phyloP scores from a whole-genome alignment of 257 asterid species.

The Ilex aquifolium region DNA sequence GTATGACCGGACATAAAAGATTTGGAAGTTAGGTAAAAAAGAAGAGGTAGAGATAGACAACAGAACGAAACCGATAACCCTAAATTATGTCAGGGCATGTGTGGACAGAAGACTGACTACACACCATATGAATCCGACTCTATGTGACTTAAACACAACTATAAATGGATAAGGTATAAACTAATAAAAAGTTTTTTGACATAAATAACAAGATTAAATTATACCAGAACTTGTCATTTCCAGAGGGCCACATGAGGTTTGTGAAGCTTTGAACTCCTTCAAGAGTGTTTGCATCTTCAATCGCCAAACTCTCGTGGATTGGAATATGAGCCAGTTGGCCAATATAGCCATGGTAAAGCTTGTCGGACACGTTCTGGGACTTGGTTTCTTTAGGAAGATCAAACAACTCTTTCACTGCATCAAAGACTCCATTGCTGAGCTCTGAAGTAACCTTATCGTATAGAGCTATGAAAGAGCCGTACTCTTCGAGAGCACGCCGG shows the following conservation, averaged over 20 bases:
- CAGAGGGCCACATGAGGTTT: neutral
- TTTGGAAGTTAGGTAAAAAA: too few relatives aligned
- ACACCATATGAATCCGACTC: too few relatives aligned
- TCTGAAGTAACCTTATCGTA: neutral
- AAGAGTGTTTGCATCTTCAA: neutral
- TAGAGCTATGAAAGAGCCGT: neutral
- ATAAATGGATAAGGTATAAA: too few relatives aligned
- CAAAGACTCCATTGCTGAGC: neutral
- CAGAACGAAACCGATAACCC: too few relatives aligned
- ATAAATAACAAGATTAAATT: too few relatives aligned
- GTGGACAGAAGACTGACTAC: too few relatives aligned
- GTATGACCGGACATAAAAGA: too few relatives aligned
- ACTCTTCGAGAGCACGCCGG: neutral
- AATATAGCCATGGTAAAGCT: neutral
- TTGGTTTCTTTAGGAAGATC: neutral
- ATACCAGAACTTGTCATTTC: conserved; percentile 4
- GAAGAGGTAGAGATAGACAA: too few relatives aligned
- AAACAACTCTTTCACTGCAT: neutral
- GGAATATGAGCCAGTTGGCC: neutral
- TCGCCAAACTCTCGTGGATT: neutral
- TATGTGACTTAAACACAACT: too few relatives aligned
- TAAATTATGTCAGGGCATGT: too few relatives aligned
- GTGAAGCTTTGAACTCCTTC: neutral
- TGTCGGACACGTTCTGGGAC: neutral
- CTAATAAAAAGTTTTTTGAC: too few relatives aligned